A percentile compares a stretch with the other conserved stretches of the same genome.
These are phyloP conservation scores for Fomitopsis schrenkii DNA, from an alignment of 1,284 basidiomycete species.

Conservation along the genomic window DNA sequence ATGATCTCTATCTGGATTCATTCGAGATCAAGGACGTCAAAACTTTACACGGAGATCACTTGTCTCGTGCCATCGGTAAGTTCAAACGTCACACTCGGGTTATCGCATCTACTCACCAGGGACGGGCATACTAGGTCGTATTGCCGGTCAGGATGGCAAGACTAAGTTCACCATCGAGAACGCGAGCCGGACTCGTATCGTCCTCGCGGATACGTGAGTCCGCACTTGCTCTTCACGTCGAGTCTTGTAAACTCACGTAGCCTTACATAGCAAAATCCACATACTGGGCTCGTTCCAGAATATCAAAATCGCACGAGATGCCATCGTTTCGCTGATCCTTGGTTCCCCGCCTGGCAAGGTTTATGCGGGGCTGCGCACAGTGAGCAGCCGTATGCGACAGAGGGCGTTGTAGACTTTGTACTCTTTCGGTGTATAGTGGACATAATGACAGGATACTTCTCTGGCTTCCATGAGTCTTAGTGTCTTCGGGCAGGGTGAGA, in stretches of 20 bases:
- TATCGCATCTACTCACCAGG: neutral
- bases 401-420: constrained; percentile 51
- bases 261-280: constrained; percentile 74
- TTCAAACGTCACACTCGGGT: neutral
- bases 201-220: constrained; percentile 92
- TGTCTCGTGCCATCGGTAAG: constrained; percentile 91
- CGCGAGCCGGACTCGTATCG: constrained; percentile 90
- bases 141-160: constrained; percentile 97
- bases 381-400: constrained; percentile 92
- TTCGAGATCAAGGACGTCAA: constrained; percentile 99
- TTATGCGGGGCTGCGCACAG: constrained; percentile 86
- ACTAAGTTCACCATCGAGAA: constrained; percentile 99
- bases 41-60: constrained; percentile 94
- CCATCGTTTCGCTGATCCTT: constrained; percentile 92
- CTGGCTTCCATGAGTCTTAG: too few species aligned
- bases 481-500: too few species aligned
- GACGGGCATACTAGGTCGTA: constrained; percentile 59
- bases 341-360: constrained; percentile 97
- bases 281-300: constrained; percentile 95
- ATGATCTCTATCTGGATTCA: constrained; percentile 96
- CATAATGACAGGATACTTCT: neutral
- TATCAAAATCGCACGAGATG: constrained; percentile 96
- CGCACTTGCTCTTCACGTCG: constrained; percentile 1
- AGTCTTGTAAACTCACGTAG: constrained; percentile 3
- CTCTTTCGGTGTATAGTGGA: constrained; percentile 9